Base-by-base conservation (phyloP, 192 early-diverging fungal species). In the Coemansia sp. region DNA sequence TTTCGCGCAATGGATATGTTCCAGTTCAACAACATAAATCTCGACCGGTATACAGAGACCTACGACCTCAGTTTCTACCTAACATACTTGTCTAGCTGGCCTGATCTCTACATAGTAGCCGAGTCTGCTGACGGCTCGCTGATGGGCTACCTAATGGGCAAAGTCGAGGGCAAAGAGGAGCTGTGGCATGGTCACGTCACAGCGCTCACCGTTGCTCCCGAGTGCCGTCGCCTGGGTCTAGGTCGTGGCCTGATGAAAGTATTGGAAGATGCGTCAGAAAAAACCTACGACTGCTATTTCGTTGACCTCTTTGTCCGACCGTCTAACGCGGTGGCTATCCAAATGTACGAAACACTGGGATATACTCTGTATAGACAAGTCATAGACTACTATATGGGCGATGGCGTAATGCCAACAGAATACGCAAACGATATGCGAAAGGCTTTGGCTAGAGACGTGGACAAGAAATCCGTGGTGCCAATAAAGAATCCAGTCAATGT, bases 141-240 rank as follows among this genome's bases (percentile, higher is more conserved):
- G 22, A 97, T 98, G 95, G 96, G 94, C 40, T 73, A 70, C 85
- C 91, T 96, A 20, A 97, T 99, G 93, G 95, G 95, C 38, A 99
- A 99, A 73, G 94, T 94, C 13, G 97, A 99, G 75, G 97, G 96
- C 61, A 85, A 79, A 1, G 89, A 87, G 39, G 89, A 91, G 65
- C 87, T 93, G 33, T 98, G 96, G 96, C 97, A 99, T 74, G 97
- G 97, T 7, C 97, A 99, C 72, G 97, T 99, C 34, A 97, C 97
- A 3, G 97, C 97, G 10, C 87, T 99, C 39, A 98, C 97, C 6
- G 97, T 99, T 0, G 94, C 93, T 0, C 95, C 97, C 18, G 95
- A 97, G 74, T 98, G 92, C 73, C 91, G 97, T 41, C 88, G 96
- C 13, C 79, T 98, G 69, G 95, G 96, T 5, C 88, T 99, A 0